These are phyloP conservation scores for Sporisorium exsertum DNA, from an alignment of 1,284 basidiomycete species.

Conservation along the genomic window DNA sequence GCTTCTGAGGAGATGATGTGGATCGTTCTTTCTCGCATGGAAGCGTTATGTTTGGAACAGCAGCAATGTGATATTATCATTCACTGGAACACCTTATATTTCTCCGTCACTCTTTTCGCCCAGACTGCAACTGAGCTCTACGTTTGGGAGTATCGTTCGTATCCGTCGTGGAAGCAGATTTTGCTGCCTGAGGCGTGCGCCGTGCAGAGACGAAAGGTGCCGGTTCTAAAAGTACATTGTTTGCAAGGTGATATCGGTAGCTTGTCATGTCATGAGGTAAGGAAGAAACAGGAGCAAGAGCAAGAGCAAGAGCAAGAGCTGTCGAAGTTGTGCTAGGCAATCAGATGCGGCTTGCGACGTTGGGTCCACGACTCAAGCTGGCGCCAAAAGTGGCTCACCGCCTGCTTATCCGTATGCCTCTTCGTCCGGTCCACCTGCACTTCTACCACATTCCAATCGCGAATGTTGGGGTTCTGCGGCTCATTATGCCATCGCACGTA, in stretches of 20 bases:
- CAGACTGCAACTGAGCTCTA: neutral
- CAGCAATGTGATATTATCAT: neutral
- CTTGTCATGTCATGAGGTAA: neutral
- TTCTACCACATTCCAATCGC: slow-evolving; percentile 96
- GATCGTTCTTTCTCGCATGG: neutral
- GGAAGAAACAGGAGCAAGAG: neutral
- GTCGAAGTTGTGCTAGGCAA: slow-evolving; percentile 10
- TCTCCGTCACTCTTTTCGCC: neutral
- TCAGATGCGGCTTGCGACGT: slow-evolving; percentile 55
- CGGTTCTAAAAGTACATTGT: slow-evolving; percentile 32
- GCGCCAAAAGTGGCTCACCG: slow-evolving; percentile 95
- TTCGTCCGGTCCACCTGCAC: slow-evolving; percentile 74
- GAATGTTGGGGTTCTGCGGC: slow-evolving; percentile 84
- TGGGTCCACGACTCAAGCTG: slow-evolving; percentile 84
- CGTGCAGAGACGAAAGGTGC: neutral
- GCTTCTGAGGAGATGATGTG: slow-evolving; percentile 21
- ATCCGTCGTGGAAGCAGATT: neutral
- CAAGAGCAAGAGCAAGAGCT: neutral
- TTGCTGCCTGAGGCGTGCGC: no score
- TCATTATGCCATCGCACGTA: slow-evolving; percentile 94
- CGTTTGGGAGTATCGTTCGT: neutral
- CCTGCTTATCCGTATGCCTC: slow-evolving; percentile 93
- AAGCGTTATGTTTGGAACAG: neutral
- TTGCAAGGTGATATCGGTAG: slow-evolving; percentile 3
- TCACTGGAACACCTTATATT: neutral